Percentiles rank a stretch among this genome's conserved stretches.
phyloP scores from a whole-genome alignment of 305 asterid species.

The Caryopteris hybrid region DNA sequence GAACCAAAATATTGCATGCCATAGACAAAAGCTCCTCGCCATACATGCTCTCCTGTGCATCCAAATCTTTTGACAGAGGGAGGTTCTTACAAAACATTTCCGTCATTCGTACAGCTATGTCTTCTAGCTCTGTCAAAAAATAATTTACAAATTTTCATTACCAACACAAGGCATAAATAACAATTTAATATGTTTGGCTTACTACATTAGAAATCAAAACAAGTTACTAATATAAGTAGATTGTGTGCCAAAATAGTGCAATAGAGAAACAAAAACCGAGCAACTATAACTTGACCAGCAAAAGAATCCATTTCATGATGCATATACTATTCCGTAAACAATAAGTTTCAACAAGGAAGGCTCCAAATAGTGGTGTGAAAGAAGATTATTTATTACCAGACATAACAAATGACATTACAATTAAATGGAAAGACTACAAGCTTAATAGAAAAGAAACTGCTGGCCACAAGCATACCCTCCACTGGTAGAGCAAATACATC shows the following conservation, averaged over 20 bases:
- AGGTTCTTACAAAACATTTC: constrained; percentile 71
- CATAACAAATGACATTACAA: constrained; percentile 1
- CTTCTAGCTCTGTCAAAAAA: constrained; percentile 60
- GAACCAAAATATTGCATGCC: constrained; percentile 85
- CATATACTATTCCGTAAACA: constrained; percentile 2
- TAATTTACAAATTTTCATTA: background rate
- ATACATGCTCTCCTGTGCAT: constrained; percentile 80
- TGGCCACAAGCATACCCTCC: constrained; percentile 45
- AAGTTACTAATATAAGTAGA: background rate
- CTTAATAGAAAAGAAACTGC: background rate
- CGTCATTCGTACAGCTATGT: constrained; percentile 65
- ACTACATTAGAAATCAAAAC: background rate
- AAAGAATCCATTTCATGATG: constrained; percentile 1
- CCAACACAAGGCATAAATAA: constrained; percentile 13
- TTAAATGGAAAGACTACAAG: background rate
- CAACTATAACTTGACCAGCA: constrained; percentile 1
- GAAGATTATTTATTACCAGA: background rate
- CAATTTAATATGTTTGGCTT: background rate
- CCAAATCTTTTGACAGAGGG: constrained; percentile 82
- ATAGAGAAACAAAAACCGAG: background rate
- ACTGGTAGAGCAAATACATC: constrained; percentile 54
- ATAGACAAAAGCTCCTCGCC: constrained; percentile 95
- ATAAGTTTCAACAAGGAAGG: constrained; percentile 12
- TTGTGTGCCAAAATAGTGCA: background rate
- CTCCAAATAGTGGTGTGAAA: constrained; percentile 1